Evolutionary conservation across 768 basidiomycete species (phyloP), one percentile per base, ranked within the genome.

Genomic region (Tulasnella sp.): DNA sequence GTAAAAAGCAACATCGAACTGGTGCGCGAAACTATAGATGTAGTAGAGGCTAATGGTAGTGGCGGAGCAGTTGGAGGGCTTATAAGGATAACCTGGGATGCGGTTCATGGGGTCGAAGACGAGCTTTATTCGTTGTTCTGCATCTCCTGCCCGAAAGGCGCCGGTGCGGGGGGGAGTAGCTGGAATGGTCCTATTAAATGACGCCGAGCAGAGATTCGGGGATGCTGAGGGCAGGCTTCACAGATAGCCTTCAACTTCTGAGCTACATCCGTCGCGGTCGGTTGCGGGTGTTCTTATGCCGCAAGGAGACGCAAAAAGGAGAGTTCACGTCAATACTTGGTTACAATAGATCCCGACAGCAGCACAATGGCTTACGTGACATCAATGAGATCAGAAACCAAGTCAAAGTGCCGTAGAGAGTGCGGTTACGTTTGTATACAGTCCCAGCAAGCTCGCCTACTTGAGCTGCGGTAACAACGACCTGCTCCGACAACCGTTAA

Each of bases 41-140:
- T 8, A 27, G 18, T 8, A 34, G 6, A 16, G 27, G 0, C 3
- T 27, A 18, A 12, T 36, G 2, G 34, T 19, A 8, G 27, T 18
- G 62, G 62, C 62, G 62, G 27, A 68, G 62, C 62, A 68, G 62
- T 68, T 68, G 62, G 62, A 68, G 34, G n/a, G 62, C 62, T 68
- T 36, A 31, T 36, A 68, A 27, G 27, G 31, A 68, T 68, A 31
- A 27, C 36, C 12, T 68, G 62, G 10, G 14, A 68, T 68, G 62
- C 31, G 19, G 3, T 44, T 44, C 44, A 16, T 44, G 3, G 44
- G 16, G 44, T n/a, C 44, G 44, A 44, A 44, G 44, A 44, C 19
- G 56, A 58, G 24, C 16, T 36, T 68, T 27, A 14, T 68, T 31
- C 16, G 14, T 68, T 10, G 31, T 4, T 68, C 5, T 68, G 12